Conservation (phyloP, 306 rosid genomes). For the Fagus sylvatica region DNA sequence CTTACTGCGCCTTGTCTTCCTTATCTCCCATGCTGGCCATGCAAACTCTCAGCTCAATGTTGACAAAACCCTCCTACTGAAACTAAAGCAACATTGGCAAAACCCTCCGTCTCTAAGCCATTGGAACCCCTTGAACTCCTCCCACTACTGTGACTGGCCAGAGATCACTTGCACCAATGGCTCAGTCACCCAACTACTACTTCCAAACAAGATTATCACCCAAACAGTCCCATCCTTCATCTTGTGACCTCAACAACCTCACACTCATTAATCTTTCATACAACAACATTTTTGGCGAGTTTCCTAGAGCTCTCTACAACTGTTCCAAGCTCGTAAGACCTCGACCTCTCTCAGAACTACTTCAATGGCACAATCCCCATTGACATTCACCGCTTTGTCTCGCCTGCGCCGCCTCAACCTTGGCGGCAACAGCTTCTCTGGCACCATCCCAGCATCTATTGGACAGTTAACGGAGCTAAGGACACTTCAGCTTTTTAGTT, state of each 20-base stretch:
- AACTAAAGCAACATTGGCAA: too few relatives aligned
- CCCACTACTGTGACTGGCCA: slow-evolving; percentile 54
- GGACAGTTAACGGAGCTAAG: too few relatives aligned
- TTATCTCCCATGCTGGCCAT: slow-evolving; percentile 9
- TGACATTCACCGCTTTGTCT: slow-evolving; percentile 39
- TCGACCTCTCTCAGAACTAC: slow-evolving; percentile 50
- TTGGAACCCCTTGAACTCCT: slow-evolving; percentile 47
- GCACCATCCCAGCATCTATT: too few relatives aligned
- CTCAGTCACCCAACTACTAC: slow-evolving; percentile 55
- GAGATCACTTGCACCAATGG: slow-evolving; percentile 49
- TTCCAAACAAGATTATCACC: too few relatives aligned
- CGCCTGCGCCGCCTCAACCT: too few relatives aligned
- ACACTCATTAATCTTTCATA: slow-evolving; percentile 36
- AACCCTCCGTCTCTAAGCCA: not conserved
- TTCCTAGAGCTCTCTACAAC: too few relatives aligned
- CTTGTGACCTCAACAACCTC: slow-evolving; percentile 67
- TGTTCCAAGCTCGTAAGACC: too few relatives aligned
- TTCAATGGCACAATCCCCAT: slow-evolving; percentile 52
- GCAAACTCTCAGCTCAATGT: too few relatives aligned
- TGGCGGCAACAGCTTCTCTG: too few relatives aligned
- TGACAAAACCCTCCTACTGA: too few relatives aligned
- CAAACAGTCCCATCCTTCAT: slow-evolving; percentile 63
- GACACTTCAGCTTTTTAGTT: too few relatives aligned
- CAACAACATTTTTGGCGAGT: too few relatives aligned
- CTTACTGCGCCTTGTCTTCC: slow-evolving; percentile 23